These are phyloP conservation scores for Ustilago shanxiensis DNA, from an alignment of 1,284 basidiomycete genomes.

Conservation along the genomic window DNA sequence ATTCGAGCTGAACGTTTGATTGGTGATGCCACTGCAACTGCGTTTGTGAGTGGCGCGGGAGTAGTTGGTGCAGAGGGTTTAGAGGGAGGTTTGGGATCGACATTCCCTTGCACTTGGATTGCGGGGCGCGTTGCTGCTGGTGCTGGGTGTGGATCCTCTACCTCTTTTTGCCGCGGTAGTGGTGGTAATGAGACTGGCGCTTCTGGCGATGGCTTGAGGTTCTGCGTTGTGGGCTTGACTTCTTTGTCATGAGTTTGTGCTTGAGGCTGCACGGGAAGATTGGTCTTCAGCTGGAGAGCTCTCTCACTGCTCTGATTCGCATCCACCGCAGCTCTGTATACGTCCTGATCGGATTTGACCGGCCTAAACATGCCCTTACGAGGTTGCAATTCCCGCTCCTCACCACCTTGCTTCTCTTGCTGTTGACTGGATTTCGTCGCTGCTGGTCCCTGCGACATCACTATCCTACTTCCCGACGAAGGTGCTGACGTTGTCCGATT, in stretches of 20 bases:
- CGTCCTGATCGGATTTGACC: slow-evolving; percentile 47
- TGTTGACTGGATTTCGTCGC: slow-evolving; percentile 3
- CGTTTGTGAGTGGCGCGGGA: not conserved
- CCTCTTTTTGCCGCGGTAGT: not conserved
- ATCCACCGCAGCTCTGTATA: slow-evolving; percentile 19
- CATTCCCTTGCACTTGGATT: not conserved
- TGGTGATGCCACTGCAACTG: slow-evolving; percentile 12
- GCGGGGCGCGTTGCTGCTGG: not conserved
- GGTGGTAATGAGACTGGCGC: not conserved
- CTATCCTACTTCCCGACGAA: slow-evolving; percentile 3
- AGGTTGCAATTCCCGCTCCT: slow-evolving; percentile 11
- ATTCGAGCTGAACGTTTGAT: slow-evolving; percentile 46
- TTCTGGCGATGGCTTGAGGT: not conserved
- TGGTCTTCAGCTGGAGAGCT: slow-evolving; percentile 22
- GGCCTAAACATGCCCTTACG: slow-evolving; percentile 16
- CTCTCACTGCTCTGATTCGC: not conserved
- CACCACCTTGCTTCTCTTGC: not conserved
- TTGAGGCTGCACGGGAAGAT: slow-evolving; percentile 8
- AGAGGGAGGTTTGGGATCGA: not conserved
- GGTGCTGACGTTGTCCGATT: slow-evolving; percentile 41
- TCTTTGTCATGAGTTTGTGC: not conserved
- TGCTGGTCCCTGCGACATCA: not conserved
- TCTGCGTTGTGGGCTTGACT: not conserved
- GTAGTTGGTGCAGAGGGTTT: too few species aligned
- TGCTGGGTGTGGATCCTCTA: slow-evolving; percentile 1